phyloP scores from a whole-genome alignment of 2,329 filamentous ascomycete genomes.

The Xylariomycetidae sp. region DNA sequence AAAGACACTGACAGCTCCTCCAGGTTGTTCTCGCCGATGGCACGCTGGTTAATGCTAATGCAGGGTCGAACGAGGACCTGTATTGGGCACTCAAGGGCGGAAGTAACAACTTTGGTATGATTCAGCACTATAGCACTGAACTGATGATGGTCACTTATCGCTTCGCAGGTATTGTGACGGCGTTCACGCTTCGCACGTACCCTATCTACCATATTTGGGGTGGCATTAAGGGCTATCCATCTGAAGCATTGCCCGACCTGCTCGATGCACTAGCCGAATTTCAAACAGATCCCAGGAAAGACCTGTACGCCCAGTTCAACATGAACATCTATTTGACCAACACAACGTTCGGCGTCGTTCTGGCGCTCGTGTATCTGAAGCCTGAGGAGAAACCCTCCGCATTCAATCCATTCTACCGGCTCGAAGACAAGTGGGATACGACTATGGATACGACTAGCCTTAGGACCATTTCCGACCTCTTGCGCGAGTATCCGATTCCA shows the following conservation, averaged over 20 bases:
- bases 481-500: background rate
- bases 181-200: constrained; percentile 6
- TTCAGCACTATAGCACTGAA: background rate
- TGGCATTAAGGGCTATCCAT: constrained; percentile 6
- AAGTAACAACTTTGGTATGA: constrained; percentile 11
- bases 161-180: constrained; percentile 10
- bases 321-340: constrained; percentile 5
- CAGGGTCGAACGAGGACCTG: constrained; percentile 3
- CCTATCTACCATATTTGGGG: constrained; percentile 9
- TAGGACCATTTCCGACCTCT: background rate
- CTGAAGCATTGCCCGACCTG: constrained; percentile 3
- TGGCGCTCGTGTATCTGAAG: constrained; percentile 10
- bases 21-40: constrained; percentile 12
- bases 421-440: no score
- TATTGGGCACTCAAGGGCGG: constrained; percentile 12
- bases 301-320: constrained; percentile 9
- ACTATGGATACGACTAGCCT: background rate
- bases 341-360: constrained; percentile 1
- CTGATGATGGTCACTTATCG: background rate
- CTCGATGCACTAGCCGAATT: constrained; percentile 2
- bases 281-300: constrained; percentile 5
- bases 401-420: constrained; percentile 8
- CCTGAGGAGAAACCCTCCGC: constrained; percentile 6
- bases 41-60: constrained; percentile 7
- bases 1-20: background rate